Evolutionary conservation across 345 rosid species (phyloP).

Genomic region (Ailanthus altissimus): DNA sequence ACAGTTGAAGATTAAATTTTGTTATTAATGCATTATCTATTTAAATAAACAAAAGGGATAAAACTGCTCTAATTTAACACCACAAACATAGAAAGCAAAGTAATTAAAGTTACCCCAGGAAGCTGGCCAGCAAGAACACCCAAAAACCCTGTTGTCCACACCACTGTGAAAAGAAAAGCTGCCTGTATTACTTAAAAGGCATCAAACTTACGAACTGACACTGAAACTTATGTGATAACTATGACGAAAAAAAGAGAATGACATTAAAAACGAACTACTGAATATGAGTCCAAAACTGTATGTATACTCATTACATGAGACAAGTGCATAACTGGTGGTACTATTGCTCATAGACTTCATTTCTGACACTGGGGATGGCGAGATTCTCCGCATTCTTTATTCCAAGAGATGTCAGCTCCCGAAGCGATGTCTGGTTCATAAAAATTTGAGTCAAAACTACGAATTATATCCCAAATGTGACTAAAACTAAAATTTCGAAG

Average conservation of each 20-base stretch:
- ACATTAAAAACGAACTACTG: too few species aligned
- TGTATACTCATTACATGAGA: too few species aligned
- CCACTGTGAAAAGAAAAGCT: slow-evolving; percentile 90
- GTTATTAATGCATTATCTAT: background rate
- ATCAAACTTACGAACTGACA: slow-evolving; percentile 30
- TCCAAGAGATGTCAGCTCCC: slow-evolving; percentile 81
- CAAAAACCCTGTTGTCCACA: slow-evolving; percentile 77
- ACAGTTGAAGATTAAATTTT: background rate
- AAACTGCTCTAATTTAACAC: background rate
- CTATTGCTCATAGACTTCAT: slow-evolving; percentile 46
- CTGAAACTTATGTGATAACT: background rate
- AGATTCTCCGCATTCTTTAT: slow-evolving; percentile 84
- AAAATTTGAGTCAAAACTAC: slow-evolving; percentile 7
- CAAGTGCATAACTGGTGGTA: too few species aligned
- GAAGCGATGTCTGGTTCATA: slow-evolving; percentile 65
- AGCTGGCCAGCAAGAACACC: slow-evolving; percentile 89
- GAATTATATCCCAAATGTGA: too few species aligned
- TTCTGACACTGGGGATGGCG: slow-evolving; percentile 94
- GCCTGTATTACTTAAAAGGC: slow-evolving; percentile 71
- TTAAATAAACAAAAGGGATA: background rate
- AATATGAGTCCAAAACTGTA: too few species aligned
- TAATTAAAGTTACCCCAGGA: slow-evolving; percentile 67
- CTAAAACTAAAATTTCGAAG: background rate
- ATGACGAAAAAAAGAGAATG: too few species aligned
- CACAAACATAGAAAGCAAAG: background rate